These are phyloP conservation scores for Schizothecium vesticola DNA, from an alignment of 495 filamentous ascomycete species.

Conservation along the genomic window DNA sequence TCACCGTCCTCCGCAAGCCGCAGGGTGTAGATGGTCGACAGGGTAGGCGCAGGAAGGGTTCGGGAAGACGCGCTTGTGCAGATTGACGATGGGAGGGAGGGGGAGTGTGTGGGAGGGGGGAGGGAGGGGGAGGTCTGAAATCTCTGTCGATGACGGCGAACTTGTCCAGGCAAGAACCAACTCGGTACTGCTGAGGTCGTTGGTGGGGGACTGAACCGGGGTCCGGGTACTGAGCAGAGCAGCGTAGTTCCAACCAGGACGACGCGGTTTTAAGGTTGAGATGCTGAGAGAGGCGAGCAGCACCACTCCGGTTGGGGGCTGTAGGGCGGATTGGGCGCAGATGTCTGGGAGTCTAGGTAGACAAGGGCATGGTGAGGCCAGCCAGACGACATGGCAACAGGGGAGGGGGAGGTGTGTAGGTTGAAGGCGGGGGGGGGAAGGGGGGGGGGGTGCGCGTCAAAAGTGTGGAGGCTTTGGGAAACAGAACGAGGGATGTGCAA, in stretches of 20 bases:
- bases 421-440: conserved; percentile 4
- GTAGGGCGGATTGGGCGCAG: conserved; percentile 19
- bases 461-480: conserved; percentile 18
- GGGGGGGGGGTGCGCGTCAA: conserved; percentile 15
- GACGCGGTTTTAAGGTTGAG: conserved; percentile 16
- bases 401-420: conserved; percentile 4
- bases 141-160: conserved; percentile 21
- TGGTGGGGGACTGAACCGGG: conserved; percentile 28
- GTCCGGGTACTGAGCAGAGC: conserved; percentile 17
- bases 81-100: conserved; percentile 21
- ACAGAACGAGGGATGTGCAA: conserved; percentile 25
- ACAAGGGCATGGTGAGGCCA: not conserved
- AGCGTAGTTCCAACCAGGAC: conserved; percentile 15
- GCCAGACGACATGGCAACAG: conserved; percentile 5
- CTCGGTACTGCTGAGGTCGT: conserved; percentile 11
- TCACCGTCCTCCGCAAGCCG: conserved; percentile 33
- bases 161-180: conserved; percentile 11
- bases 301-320: conserved; percentile 16
- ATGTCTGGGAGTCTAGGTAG: conserved; percentile 14
- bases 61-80: conserved; percentile 35
- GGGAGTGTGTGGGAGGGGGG: conserved; percentile 9
- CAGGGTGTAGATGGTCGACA: conserved; percentile 28
- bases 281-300: conserved; percentile 17
- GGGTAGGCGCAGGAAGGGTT: conserved; percentile 36
- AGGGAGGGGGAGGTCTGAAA: conserved; percentile 10